Evolutionary conservation across 2,329 filamentous ascomycete genomes (phyloP), one percentile per base, ranked within the genome.

Genomic region (Metarhizium humberi): DNA sequence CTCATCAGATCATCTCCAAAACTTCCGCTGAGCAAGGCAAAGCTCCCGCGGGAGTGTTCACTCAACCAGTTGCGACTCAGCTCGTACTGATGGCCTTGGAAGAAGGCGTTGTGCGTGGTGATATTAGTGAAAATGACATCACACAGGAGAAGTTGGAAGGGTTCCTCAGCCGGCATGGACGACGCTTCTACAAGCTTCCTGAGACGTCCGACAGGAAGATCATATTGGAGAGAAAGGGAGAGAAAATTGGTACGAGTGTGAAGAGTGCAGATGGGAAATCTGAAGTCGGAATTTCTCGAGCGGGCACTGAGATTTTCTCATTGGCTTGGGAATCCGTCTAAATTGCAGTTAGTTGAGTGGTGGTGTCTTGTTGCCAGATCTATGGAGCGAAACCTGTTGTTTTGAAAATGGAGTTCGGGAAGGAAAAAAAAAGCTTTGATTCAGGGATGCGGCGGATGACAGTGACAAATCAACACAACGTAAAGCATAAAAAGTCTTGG

Each of bases 1-100:
- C 85, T 40, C 86, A 89, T 65, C 78, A 79, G 11, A 71, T 81
- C 4, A 65, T 67, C n/a, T 78, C 79, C 57, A 89, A 89, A 71
- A 77, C 66, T 1, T 68, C 66, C 6, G 65, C 66, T 53, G 56
- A 55, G n/a, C 77, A 73, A 51, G 76, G 75, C 50, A 78, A 74
- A 66, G 79, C 84, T 1, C 81, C 86, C 0, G 88, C 88, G 0
- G 88, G 88, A 4, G 87, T 92, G 47, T 92, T 90, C 68, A 92
- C 88, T 1, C 88, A 92, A 71, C 85, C 86, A 4, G 84, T 84
- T 65, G 84, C 83, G 0, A 76, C 84, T 2, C 82, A 83, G 54
- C 77, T 85, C 50, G 84, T 90, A 50, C 71, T 90, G 29, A 64
- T 73, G 38, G 79, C 75, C 0, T 71, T 90, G 45, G 80, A 87